These are phyloP conservation scores for Durotheca rogersii DNA, from an alignment of 495 filamentous ascomycete species.

Conservation along the genomic window DNA sequence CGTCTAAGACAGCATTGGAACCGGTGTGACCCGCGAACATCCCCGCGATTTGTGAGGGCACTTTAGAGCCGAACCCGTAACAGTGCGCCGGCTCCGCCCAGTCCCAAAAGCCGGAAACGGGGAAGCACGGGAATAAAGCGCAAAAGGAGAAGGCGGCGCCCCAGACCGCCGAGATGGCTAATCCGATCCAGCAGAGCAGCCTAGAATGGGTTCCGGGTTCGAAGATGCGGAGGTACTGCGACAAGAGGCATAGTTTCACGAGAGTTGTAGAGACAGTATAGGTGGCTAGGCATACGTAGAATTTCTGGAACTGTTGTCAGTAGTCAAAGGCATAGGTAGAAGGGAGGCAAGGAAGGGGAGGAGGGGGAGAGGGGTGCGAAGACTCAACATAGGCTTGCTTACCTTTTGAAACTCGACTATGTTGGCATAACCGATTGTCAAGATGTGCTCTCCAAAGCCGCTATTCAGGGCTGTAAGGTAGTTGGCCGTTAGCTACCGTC, in stretches of 20 bases:
- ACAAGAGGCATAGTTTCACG: constrained; percentile 31
- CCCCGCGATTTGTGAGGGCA: constrained; percentile 20
- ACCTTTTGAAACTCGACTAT: constrained; percentile 30
- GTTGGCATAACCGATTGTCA: constrained; percentile 13
- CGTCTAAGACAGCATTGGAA: constrained; percentile 32
- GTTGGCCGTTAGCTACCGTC: background rate
- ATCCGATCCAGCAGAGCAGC: constrained; percentile 26
- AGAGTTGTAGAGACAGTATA: constrained; percentile 35
- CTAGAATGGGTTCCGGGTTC: constrained; percentile 9
- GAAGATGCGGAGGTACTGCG: constrained; percentile 37
- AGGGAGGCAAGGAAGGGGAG: background rate
- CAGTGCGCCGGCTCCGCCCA: constrained; percentile 17
- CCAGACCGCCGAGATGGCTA: constrained; percentile 29
- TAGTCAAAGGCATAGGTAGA: background rate
- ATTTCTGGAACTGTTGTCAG: constrained; percentile 26
- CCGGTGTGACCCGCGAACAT: constrained; percentile 30
- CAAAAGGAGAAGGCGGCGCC: constrained; percentile 30
- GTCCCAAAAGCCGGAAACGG: constrained; percentile 34
- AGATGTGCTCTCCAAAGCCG: constrained; percentile 35
- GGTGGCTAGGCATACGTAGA: constrained; percentile 29
- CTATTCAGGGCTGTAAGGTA: constrained; percentile 25
- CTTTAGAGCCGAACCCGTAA: constrained; percentile 37
- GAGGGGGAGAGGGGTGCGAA: background rate
- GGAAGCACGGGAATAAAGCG: constrained; percentile 34
- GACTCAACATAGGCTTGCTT: background rate